Percentiles rank a stretch among this genome's conserved stretches.
Evolutionary conservation across 495 filamentous ascomycete species (phyloP).

Genomic region (Thermothielavioides terrestris): DNA sequence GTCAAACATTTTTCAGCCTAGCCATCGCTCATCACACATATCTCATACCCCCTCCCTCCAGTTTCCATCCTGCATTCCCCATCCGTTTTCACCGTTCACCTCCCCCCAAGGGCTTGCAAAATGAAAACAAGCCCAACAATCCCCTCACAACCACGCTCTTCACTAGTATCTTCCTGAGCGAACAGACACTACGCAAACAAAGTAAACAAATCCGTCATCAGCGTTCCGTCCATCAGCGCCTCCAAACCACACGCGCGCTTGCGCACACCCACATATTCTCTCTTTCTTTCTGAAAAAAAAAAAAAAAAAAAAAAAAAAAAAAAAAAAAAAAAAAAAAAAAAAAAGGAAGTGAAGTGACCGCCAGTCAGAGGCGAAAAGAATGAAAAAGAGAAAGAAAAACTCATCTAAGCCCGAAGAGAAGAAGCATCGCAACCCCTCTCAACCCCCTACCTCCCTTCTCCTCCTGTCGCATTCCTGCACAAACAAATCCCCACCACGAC

Average conservation of each 20-base stretch:
- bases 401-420: not conserved
- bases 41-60: too few relatives aligned
- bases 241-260: too few relatives aligned
- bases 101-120: not conserved
- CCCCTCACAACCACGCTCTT: not conserved
- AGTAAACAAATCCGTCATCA: not conserved
- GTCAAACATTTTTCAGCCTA: too few relatives aligned
- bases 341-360: too few relatives aligned
- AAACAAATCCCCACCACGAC: too few relatives aligned
- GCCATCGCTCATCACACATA: too few relatives aligned
- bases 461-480: not conserved
- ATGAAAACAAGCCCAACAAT: not conserved
- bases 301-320: not conserved
- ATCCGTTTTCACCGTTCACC: not conserved
- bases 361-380: not conserved
- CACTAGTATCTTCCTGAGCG: not conserved
- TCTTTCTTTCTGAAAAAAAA: not conserved
- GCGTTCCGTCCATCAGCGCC: not conserved
- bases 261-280: too few relatives aligned
- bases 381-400: not conserved
- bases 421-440: not conserved
- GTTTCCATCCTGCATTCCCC: not conserved
- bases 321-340: not conserved
- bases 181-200: not conserved
- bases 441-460: not conserved